Base-by-base conservation (phyloP, 108 stramenopile genomes). In the Bacterosira constricta region DNA sequence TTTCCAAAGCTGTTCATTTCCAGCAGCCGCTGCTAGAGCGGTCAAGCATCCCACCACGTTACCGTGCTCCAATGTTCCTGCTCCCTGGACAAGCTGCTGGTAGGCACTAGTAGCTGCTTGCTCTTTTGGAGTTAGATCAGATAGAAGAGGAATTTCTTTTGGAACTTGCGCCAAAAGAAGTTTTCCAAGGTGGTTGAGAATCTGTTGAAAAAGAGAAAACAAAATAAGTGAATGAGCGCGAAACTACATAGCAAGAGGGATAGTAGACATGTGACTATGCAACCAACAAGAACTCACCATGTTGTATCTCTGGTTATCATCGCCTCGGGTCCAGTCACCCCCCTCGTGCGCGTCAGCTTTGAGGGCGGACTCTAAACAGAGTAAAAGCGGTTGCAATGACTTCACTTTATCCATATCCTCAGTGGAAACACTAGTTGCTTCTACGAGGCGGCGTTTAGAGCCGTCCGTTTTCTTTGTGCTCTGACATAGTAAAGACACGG, bases 1-100 rank as follows among this genome's bases (percentile, higher is more conserved):
- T 61, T 96, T 96, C 95, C 95, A 96, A 12, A 93, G 68, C 75
- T 88, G 89, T 54, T 96, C 95, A 47, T 92, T 86, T 3, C 95
- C 95, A 52, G 90, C 92, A 20, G 95, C 95, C 17, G 81, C 54
- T 8, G 95, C 95, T 30, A 96, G 75, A 6, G 91, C 88, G 1
- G 86, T 86, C 6, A 95, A 27, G 46, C 90, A 92, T 15, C 80
- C 83, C 6, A 88, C 75, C 9, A 95, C 90, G 62, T 80, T 86
- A 2, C 94, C 94, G 17, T 81, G 80, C 23, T 81, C 80, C 57
- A 77, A 64, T 27, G 81, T 81, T 31, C 79, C 79, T 0, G 53
- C 66, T 6, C 90, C 90, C 60, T 86, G 82, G 4, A 92, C 77
- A 23, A 92, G 44, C 26, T 64, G 36, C 55, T 88, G 70, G 57